Base-by-base conservation (phyloP, 306 rosid species). In the Arachis stenosperma region DNA sequence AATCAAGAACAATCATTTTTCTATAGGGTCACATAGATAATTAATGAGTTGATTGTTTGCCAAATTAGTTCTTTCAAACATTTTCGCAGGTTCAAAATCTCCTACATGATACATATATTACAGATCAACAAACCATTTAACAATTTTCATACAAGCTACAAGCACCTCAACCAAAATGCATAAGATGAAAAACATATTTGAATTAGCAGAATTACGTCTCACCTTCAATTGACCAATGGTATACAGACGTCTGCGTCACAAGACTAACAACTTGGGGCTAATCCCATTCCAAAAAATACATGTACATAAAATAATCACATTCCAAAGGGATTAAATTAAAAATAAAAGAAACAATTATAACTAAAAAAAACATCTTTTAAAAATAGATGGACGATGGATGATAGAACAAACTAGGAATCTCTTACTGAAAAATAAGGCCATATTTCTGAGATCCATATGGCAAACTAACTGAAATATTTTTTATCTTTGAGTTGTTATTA, bases 271-370 rank as follows among this genome's bases (percentile, higher is more conserved):
- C 84, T 91, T 95, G 27, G 95, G 89, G 77, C 85, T 86, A 77
- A 95, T 95, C 99, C 99, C 90, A 82, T 95, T 95, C 99, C 99
- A 95, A 78, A 95, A 91, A 91, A 96, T 29, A 91, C 90, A 98
- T 95, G 81, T 61, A 79, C 15, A 77, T 8, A 42, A 79, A 73
- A 61, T 41, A 78, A 52, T 54, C n/a, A 65, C 73, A 55, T 63
- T 68, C 30, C 2, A 64, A 12, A 73, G 44, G 78, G 78, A 65
- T 54, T 77, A 48, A 65, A 22, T 22, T 22, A 22, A 22, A 22
- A 22, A 22, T 22, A 22, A 22, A 22, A 22, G 27, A 22, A 22
- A 22, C 27, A 22, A 22, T 22, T 22, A 22, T 22, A 22, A 22
- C 27, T 22, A 1, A 22, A 22, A 22, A 22, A 22, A 22, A 22